Evolutionary conservation across 78 protist genomes (phyloP), one percentile per base, ranked within the genome.

Genomic region (Isochrysis galbana): DNA sequence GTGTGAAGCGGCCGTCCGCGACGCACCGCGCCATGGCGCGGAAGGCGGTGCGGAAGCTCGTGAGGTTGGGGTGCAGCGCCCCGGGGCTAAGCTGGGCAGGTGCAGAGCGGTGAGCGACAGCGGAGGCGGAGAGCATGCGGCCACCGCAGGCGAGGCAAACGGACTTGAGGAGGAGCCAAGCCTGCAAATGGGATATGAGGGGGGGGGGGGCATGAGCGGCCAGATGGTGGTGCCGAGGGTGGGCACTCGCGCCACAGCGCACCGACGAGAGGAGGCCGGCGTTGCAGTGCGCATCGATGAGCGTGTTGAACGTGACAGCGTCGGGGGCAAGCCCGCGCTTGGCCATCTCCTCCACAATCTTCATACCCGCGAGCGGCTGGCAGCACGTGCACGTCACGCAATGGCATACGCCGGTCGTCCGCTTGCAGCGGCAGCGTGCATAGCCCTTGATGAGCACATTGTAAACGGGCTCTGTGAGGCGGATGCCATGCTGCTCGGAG

Each of bases 291-390:
- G 88, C 55, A 55, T 45, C 88, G 55, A 82, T 10, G 42, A 82
- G 88, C 88, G 88, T 45, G 88, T 45, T 82, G 88, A 45, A 2
- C 67, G 88, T 82, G 88, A 82, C 32, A 0, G 67, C 14, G 88
- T 82, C 86, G 11, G 86, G 86, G 22, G 44, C n/a, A 10, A 77
- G 47, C 23, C 86, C 86, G 42, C 26, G 46, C 34, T 3, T 5
- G 34, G 44, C 42, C 86, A 77, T 77, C 46, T 77, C 38, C 32
- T 39, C 25, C 14, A 77, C 19, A 10, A 77, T 42, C 47, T 14
- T 5, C 34, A 77, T 11, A 42, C 26, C 44, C 4, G 0, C n/a
- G n/a, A 0, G 34, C 47, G 86, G 86, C 45, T 34, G 21, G 41
- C 41, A 70, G 80, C 80, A 70, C 41, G 21, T 14, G 80, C 80